These are phyloP conservation scores for Solanum chiquidenum DNA, from an alignment of 257 asterid species.

Conservation along the genomic window DNA sequence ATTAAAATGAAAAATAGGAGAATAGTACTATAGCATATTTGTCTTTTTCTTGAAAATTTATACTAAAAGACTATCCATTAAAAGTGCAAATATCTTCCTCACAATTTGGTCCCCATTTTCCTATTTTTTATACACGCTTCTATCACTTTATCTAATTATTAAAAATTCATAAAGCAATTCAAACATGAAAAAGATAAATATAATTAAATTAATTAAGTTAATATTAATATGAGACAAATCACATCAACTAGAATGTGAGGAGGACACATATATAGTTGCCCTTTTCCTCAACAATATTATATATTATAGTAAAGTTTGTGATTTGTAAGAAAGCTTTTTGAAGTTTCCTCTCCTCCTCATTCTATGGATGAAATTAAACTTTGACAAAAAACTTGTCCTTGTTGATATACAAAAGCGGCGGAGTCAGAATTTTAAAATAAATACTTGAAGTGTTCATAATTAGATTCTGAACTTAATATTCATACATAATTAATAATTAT, in stretches of 20 bases:
- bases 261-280: neutral
- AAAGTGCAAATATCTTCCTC: constrained; percentile 27
- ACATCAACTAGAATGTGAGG: constrained; percentile 19
- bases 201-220: neutral
- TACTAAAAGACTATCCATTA: constrained; percentile 1
- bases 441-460: no score
- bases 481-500: accelerated
- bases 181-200: neutral
- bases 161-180: neutral
- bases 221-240: neutral
- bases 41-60: neutral
- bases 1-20: neutral
- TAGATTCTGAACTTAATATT: neutral
- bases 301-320: neutral
- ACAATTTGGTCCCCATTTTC: neutral
- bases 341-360: neutral
- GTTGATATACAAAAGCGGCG: neutral
- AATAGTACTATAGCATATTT: neutral
- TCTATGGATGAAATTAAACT: constrained; percentile 26
- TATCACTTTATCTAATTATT: neutral
- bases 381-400: constrained; percentile 20
- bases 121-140: neutral
- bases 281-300: neutral
- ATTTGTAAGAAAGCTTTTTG: neutral
- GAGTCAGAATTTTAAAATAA: neutral